phyloP scores from a whole-genome alignment of 2,329 filamentous ascomycete species.

The Neocucurbitaria cava region DNA sequence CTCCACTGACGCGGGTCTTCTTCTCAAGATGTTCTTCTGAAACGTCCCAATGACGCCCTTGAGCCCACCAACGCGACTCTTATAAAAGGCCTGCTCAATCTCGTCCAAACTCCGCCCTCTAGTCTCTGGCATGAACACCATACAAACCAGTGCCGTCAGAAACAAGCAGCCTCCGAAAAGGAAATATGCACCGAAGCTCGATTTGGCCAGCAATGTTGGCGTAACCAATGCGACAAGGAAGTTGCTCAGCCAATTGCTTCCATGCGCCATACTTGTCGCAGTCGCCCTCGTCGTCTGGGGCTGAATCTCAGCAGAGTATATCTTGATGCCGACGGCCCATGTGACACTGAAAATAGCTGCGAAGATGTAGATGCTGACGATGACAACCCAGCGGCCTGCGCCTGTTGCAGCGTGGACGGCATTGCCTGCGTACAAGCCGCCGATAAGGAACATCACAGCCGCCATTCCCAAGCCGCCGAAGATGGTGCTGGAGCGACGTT shows the following conservation, averaged over 20 bases:
- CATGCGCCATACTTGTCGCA: constrained; percentile 53
- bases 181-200: constrained; percentile 43
- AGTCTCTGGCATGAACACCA: constrained; percentile 60
- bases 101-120: constrained; percentile 57
- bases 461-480: constrained; percentile 60
- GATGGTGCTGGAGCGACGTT: constrained; percentile 61
- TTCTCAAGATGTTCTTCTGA: too few relatives aligned
- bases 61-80: neutral
- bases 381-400: constrained; percentile 58
- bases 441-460: constrained; percentile 60
- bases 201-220: constrained; percentile 57
- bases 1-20: too few relatives aligned
- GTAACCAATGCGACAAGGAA: constrained; percentile 52
- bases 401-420: constrained; percentile 50
- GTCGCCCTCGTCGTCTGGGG: constrained; percentile 62
- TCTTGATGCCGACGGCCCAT: constrained; percentile 63
- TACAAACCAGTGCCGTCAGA: constrained; percentile 27
- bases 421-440: constrained; percentile 58
- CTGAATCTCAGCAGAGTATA: constrained; percentile 67
- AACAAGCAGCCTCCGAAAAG: constrained; percentile 39
- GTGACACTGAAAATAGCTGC: constrained; percentile 56
- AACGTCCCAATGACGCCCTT: too few relatives aligned
- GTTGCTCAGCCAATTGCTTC: constrained; percentile 42
- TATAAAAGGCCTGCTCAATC: constrained; percentile 57
- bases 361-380: constrained; percentile 60